Base-by-base conservation (phyloP, 352 stramenopile species). In the Phytophthora meadii region DNA sequence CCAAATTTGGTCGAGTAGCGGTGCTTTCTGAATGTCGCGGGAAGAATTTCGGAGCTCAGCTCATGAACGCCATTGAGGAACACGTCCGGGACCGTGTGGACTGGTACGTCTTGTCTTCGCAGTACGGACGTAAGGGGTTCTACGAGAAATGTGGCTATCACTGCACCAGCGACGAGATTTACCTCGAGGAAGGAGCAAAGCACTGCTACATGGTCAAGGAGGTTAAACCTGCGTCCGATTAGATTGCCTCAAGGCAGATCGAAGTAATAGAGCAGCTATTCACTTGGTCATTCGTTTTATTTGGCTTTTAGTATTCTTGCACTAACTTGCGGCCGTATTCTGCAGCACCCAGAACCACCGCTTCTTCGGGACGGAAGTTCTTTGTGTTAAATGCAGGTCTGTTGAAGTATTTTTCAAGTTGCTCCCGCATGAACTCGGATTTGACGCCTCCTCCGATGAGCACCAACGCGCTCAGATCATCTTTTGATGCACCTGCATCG, bases 81-180 rank as follows among this genome's bases (percentile, higher is more conserved):
- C 44, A 70, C 17, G 56, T 90, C 15, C 68, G 60, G 1, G 55
- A 75, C 39, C 65, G 75, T 15, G 76, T 76, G 5, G 80, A 89
- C 34, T 42, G 42, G 48, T 84, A 81, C 27, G 55, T 68, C 45
- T 64, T 92, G n/a, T 86, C 76, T 10, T 76, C 84, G 41, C 79
- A 89, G 48, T 79, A 75, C 32, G 65, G 72, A 68, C 86, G 84
- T 62, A 77, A 78, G 36, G 78, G 52, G 1, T 92, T 92, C 62
- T 92, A 90, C 53, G 76, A 82, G 44, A 87, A 86, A 51, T 90
- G 84, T 39, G 84, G 84, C 27, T 92, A 90, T 65, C 54, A 53
- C 22, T 79, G 68, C 48, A 14, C 66, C 7, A 86, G 46, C 17
- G 76, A 82, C 48, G 79, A 88, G 44, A 70, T 87, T 7, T 87